Base-by-base conservation (phyloP, 352 stramenopile genomes). In the Phytophthora quininea region DNA sequence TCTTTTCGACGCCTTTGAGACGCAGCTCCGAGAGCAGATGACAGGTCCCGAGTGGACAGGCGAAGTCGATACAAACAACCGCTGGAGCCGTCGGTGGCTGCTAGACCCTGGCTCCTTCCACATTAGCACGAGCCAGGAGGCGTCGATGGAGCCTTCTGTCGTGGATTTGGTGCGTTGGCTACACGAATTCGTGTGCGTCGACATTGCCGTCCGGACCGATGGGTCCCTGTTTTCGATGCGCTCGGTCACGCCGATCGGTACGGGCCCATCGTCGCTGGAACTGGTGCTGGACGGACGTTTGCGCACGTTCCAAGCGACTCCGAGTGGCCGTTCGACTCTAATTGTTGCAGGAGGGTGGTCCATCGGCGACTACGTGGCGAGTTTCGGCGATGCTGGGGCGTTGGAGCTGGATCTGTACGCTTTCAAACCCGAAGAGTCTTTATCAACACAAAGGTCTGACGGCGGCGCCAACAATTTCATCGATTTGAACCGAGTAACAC, bases 301-400 rank as follows among this genome's bases (percentile, higher is more conserved):
- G 32, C 73, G 69, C n/a, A 57, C 76, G 40, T 81, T 78, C 46
- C 64, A 59, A 8, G 62, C 59, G 37, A 69, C 74, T 19, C 73
- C 70, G 0, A 62, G 71, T 35, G 74, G 71, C n/a, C 33, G 70
- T 11, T 62, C 62, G 11, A 76, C 54, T 58, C 56, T 45, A 45
- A 63, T 40, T 15, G 33, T 19, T 38, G 32, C 47, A 8, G 47
- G 46, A 14, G 30, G 37, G 2, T 64, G 57, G 57, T 50, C 35
- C 12, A 51, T 64, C 32, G 48, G 57, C 24, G 57, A 64, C 57
- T 57, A 64, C 19, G 38, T 14, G 29, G 57, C 35, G 24, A 52
- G 30, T 24, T 64, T 64, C 57, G 14, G 51, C 12, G 24, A 27
- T n/a, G 30, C 37, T 11, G 15, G 43, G 9, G 12, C 14, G 35